Base-by-base conservation (phyloP, 164 flowering plant species). In the Aristolochia fimbriata region DNA sequence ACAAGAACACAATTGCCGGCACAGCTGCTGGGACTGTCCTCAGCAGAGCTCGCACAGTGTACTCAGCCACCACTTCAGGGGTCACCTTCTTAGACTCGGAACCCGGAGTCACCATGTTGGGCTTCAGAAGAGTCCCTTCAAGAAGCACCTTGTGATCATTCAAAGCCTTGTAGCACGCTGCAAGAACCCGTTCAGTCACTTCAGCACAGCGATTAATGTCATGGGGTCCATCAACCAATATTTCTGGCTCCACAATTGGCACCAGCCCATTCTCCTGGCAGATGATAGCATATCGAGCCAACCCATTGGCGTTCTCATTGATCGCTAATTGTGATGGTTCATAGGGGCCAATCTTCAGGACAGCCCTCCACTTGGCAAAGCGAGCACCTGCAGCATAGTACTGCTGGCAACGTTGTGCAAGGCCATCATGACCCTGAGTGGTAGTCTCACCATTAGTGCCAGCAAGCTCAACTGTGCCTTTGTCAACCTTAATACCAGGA, bases 401-500 rank as follows among this genome's bases (percentile, higher is more conserved):
- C 51, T 75, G 51, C 25, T 62, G 68, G 67, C 81, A 77, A 10
- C 81, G 68, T 64, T 74, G 66, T 46, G 73, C 74, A 63, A 77
- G 79, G 48, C 68, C 81, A 64, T 78, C 81, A 21, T 74, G 78
- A 31, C 80, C 82, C 60, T 79, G 80, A 21, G 82, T 78, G 59
- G 80, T 72, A 60, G 83, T 79, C 78, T 79, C 83, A 54, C 80
- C 83, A 55, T 76, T 47, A n/a, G 78, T 76, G 11, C 80, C 78
- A 30, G 82, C 71, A 47, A 78, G 78, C 68, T 76, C 82, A 21
- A 76, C 79, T 12, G 76, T 71, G 61, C 82, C 82, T 74, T 73
- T 76, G 70, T 76, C 82, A 47, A 75, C 81, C 62, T 79, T 76
- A 68, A 77, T 79, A 15, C 83, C 83, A n/a, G 83, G 77, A 49